Conservation (phyloP, 306 rosid genomes). For the Casuarina cunninghamiana region DNA sequence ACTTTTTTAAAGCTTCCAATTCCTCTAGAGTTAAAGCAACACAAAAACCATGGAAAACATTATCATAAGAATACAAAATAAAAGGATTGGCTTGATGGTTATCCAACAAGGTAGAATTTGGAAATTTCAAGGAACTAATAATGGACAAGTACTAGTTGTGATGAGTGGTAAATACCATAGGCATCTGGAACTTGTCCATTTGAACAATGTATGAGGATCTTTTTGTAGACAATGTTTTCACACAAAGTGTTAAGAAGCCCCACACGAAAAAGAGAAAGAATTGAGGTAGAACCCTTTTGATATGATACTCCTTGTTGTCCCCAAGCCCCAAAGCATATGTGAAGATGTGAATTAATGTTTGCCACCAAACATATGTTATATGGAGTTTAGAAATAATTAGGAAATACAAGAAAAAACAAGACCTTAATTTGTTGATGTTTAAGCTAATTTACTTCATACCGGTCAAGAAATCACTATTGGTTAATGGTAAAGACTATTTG, state of each 20-base stretch:
- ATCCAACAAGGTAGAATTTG: not conserved
- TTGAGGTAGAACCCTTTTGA: not conserved
- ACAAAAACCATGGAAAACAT: constrained; percentile 17
- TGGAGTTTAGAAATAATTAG: no score
- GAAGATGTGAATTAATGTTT: no score
- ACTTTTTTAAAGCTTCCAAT: not conserved
- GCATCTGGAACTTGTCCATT: not conserved
- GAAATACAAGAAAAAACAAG: no score
- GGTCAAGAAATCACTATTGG: no score
- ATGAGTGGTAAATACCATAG: not conserved
- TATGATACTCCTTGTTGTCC: no score
- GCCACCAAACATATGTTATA: no score
- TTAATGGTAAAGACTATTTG: no score
- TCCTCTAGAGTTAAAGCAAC: not conserved
- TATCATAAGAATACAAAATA: not conserved
- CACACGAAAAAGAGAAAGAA: not conserved
- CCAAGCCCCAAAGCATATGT: no score
- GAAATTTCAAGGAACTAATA: not conserved
- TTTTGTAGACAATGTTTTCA: not conserved
- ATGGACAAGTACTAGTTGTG: constrained; percentile 8
- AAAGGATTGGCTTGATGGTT: not conserved
- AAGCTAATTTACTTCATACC: no score
- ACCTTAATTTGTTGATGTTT: no score
- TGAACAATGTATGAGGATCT: not conserved
- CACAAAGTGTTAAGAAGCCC: not conserved